Conservation (phyloP, 129 eudicot species). For the Pulicaria dysenterica region DNA sequence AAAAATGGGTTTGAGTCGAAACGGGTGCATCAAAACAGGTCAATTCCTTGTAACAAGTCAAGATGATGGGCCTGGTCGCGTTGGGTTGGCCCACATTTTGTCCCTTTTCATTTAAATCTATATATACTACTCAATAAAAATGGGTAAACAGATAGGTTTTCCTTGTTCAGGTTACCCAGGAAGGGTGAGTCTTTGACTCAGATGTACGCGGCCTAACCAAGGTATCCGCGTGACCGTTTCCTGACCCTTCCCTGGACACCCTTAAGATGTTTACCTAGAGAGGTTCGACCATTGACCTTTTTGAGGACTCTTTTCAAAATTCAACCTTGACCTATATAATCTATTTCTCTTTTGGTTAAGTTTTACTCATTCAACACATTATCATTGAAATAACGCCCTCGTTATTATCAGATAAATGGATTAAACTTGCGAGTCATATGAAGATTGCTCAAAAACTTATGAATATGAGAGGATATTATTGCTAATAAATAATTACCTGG, state of each 20-base stretch:
- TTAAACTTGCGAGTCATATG: neutral
- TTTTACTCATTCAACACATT: slow-evolving; percentile 4
- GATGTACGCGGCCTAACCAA: no score
- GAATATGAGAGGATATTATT: neutral
- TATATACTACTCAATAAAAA: no score
- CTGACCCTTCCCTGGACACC: no score
- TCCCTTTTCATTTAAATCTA: neutral
- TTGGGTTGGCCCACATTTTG: neutral
- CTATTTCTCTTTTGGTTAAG: neutral
- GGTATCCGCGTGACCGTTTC: no score
- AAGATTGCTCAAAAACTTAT: neutral
- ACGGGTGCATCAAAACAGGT: neutral
- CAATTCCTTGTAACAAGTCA: neutral
- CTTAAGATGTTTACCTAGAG: no score
- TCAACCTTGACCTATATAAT: neutral
- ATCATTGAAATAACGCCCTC: neutral
- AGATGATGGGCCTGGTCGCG: neutral
- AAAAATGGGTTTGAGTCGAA: no score
- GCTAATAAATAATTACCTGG: slow-evolving; percentile 22
- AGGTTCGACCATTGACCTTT: no score
- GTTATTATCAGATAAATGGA: neutral
- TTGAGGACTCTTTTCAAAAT: neutral
- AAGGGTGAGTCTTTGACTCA: no score
- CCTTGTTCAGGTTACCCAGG: no score
- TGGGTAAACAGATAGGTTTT: no score